Base-by-base conservation (phyloP, 306 rosid species). In the Luffa aegyptiaca region DNA sequence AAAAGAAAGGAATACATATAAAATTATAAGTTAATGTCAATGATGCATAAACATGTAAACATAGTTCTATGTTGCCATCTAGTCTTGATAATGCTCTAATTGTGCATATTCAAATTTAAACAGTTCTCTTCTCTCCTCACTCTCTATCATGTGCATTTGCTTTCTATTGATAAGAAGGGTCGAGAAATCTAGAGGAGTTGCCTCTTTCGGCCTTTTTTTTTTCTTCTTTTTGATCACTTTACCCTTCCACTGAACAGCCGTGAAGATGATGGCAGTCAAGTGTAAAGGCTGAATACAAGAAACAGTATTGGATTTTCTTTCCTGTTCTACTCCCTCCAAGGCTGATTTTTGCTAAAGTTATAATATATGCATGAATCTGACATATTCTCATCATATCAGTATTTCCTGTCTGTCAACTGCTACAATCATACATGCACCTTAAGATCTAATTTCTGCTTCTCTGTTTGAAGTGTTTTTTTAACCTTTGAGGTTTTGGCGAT, bases 401-500 rank as follows among this genome's bases (percentile, higher is more conserved):
- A 7, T 72, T 59, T 78, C 58, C 59, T 36, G 33, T 20, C 16
- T 31, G 44, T 61, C 58, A 26, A 39, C 2, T 62, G 44, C 8
- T 77, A 20, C 3, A 59, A n/a, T 45, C 26, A 20, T 39, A 20
- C 37, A 77, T 45, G 55, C 26, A 77, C 16, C 42, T 77, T 65
- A 44, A 44, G 52, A 18, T 61, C 72, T 77, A 36, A 10, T 45
- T 75, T 59, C 16, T 77, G 56, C 39, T 26, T 59, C 69, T 48
- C 37, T 51, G 56, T 79, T 66, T 79, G 11, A 66, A 79, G 76
- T 53, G 66, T 18, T 17, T 77, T 77, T 56, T 20, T 26, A 26
- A 26, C 31, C 31, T 26, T 26, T 77, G 12, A 39, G 41, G 55
- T 26, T 44, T 5, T 14, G 58, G 56, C 3, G 3, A 44, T 57